Evolutionary conservation across 495 filamentous ascomycete species (phyloP).

Genomic region (Platismatia glauca): DNA sequence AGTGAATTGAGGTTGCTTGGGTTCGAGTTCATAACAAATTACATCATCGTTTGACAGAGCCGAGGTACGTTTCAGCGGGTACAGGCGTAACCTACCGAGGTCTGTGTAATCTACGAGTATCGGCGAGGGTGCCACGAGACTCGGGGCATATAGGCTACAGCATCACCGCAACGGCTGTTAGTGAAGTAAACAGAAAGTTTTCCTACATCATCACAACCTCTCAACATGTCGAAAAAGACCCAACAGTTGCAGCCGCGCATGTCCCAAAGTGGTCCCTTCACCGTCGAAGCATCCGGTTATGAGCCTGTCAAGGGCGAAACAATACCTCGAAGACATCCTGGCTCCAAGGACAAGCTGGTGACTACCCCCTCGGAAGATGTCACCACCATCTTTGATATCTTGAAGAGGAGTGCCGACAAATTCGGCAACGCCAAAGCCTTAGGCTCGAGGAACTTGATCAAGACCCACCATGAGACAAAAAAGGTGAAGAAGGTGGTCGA

Average conservation of each 20-base stretch:
- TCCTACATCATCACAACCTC: not conserved
- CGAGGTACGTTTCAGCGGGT: too few relatives aligned
- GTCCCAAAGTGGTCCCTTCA: slow-evolving; percentile 57
- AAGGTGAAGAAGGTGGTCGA: slow-evolving; percentile 96
- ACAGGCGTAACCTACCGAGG: too few relatives aligned
- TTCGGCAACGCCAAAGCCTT: slow-evolving; percentile 86
- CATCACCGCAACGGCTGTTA: not conserved
- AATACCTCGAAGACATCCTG: slow-evolving; percentile 71
- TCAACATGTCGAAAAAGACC: slow-evolving; percentile 40
- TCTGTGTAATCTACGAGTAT: too few relatives aligned
- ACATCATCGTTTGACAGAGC: too few relatives aligned
- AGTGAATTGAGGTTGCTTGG: too few relatives aligned
- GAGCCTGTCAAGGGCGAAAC: slow-evolving; percentile 77
- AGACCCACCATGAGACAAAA: slow-evolving; percentile 84
- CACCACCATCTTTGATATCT: slow-evolving; percentile 77
- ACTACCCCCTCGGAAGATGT: slow-evolving; percentile 60
- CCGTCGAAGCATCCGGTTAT: slow-evolving; percentile 66
- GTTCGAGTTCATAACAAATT: too few relatives aligned
- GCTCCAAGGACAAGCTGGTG: slow-evolving; percentile 60
- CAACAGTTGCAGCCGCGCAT: slow-evolving; percentile 54
- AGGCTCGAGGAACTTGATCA: slow-evolving; percentile 69
- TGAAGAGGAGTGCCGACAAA: slow-evolving; percentile 65
- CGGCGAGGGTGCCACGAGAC: slow-evolving; percentile 1
- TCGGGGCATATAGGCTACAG: not conserved
- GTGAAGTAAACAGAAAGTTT: not conserved